These are phyloP conservation scores for Zygoascus sp. DNA, from an alignment of 1,139 yeast species.

Conservation along the genomic window DNA sequence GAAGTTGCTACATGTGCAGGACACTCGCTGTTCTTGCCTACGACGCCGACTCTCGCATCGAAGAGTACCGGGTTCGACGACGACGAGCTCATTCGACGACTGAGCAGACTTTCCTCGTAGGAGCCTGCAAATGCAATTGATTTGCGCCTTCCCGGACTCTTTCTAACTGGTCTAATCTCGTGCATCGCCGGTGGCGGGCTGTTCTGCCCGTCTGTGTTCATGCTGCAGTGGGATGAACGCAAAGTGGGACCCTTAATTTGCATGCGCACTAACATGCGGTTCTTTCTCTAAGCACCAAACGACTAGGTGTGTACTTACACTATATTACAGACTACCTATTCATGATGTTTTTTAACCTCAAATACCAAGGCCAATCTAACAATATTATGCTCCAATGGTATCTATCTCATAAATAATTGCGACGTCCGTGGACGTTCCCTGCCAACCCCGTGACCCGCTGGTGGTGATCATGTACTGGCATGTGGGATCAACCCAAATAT, in stretches of 20 bases:
- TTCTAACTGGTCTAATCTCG: slow-evolving; percentile 5
- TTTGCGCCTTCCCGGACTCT: slow-evolving; percentile 17
- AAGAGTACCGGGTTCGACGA: slow-evolving; percentile 33
- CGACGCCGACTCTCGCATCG: slow-evolving; percentile 31
- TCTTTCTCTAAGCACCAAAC: too few species aligned
- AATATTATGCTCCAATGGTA: slow-evolving; percentile 17
- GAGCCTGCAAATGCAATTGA: slow-evolving; percentile 30
- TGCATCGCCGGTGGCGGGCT: not conserved
- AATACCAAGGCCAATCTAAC: too few species aligned
- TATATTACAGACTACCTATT: not conserved
- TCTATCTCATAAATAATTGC: slow-evolving; percentile 74
- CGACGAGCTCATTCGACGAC: slow-evolving; percentile 35
- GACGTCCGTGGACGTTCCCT: slow-evolving; percentile 71
- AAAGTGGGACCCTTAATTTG: not conserved
- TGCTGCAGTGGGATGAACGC: not conserved
- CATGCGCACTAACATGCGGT: not conserved
- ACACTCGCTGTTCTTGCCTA: slow-evolving; percentile 27
- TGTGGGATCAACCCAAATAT: slow-evolving; percentile 73
- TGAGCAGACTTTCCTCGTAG: slow-evolving; percentile 35
- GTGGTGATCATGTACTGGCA: slow-evolving; percentile 86
- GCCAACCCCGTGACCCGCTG: slow-evolving; percentile 96
- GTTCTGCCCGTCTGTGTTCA: not conserved
- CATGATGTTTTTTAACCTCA: too few species aligned
- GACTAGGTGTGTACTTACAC: too few species aligned
- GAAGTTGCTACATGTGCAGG: slow-evolving; percentile 30